Percentiles rank a stretch among this genome's conserved stretches.
These are phyloP conservation scores for Pythium sp. DNA, from an alignment of 352 stramenopile species.

Conservation along the genomic window DNA sequence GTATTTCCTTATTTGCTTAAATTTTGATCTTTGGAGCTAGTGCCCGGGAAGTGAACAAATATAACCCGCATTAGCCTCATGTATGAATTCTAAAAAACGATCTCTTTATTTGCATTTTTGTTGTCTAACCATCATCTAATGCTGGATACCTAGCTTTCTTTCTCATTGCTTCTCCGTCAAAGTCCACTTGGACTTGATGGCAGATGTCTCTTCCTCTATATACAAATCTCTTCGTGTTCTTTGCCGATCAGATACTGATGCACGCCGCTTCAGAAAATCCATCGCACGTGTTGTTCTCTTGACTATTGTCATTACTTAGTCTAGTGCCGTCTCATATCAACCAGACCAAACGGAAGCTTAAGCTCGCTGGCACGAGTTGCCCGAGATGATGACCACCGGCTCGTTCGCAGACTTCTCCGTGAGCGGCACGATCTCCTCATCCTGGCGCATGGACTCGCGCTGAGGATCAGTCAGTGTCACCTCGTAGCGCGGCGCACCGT, in stretches of 20 bases:
- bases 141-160: not conserved
- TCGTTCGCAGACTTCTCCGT: conserved; percentile 71
- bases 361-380: conserved; percentile 71
- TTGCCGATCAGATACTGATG: not conserved
- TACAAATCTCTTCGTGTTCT: conserved; percentile 5
- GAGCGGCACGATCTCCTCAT: conserved; percentile 79
- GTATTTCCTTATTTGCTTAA: conserved; percentile 10
- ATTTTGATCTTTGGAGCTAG: not conserved
- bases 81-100: not conserved
- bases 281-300: conserved; percentile 1
- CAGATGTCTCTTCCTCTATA: conserved; percentile 1
- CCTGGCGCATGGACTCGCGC: conserved; percentile 69
- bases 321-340: not conserved
- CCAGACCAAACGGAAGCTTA: conserved; percentile 17
- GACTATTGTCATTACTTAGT: not conserved
- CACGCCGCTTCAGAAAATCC: not conserved
- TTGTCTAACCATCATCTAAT: not conserved
- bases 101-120: not conserved
- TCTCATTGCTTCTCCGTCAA: not conserved
- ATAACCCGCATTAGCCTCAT: conserved; percentile 5
- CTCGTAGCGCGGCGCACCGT: conserved; percentile 46
- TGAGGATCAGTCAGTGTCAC: conserved; percentile 82
- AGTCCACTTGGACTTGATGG: not conserved
- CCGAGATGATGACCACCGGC: conserved; percentile 77
- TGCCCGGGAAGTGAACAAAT: conserved; percentile 8